phyloP scores from a whole-genome alignment of 176 grass and related monocot species.

The Eleusine coracana region DNA sequence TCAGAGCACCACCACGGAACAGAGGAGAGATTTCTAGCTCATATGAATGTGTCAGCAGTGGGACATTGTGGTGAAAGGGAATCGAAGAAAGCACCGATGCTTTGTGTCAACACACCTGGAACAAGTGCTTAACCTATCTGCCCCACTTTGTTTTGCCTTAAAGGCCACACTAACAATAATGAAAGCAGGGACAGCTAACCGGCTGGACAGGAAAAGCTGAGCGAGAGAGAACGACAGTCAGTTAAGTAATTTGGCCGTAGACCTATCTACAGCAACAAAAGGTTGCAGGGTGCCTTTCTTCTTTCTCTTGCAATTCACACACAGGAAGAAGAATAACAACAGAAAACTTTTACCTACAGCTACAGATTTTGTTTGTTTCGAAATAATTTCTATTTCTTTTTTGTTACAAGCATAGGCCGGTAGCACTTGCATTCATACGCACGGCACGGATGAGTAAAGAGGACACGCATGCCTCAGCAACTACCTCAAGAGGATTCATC shows the following conservation, averaged over 20 bases:
- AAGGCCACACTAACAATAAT: not conserved
- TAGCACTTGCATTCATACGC: not conserved
- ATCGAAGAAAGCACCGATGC: slow-evolving; percentile 6
- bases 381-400: not conserved
- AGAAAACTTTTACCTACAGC: not conserved
- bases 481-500: not conserved
- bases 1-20: not conserved
- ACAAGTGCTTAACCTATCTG: not conserved
- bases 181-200: slow-evolving; percentile 8
- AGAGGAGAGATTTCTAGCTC: not conserved
- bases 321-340: not conserved
- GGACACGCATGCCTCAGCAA: not conserved
- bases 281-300: not conserved
- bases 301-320: not conserved
- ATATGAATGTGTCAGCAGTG: no score
- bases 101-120: not conserved
- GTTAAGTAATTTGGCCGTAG: not conserved
- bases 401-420: not conserved
- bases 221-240: not conserved
- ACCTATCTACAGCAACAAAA: not conserved
- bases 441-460: not conserved
- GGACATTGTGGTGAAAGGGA: no score
- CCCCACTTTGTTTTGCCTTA: not conserved
- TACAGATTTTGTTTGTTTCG: not conserved
- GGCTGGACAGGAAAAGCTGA: not conserved